Evolutionary conservation across 2,329 filamentous ascomycete genomes (phyloP), one percentile per base, ranked within the genome.

Genomic region (Akanthomyces dipterigenus): DNA sequence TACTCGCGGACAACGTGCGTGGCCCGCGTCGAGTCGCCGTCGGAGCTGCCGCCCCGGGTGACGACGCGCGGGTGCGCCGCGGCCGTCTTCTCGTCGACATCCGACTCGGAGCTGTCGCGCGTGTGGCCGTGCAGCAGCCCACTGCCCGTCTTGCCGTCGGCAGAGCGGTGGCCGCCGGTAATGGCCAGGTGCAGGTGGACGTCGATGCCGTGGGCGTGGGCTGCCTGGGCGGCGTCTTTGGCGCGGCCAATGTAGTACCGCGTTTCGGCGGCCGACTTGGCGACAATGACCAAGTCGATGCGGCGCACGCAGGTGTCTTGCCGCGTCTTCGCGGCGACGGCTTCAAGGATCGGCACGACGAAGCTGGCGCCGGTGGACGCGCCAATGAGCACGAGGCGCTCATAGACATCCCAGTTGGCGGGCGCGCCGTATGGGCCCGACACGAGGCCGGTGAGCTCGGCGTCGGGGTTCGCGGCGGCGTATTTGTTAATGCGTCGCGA

Each of bases 311-410:
- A 87, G 12, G 75, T 77, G 2, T 72, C 72, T 1, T 62, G 65
- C 11, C 71, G 72, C 0, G 73, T 69, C 36, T 76, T 74, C 34
- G 53, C n/a, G 1, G 84, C 75, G 2, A 84, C 73, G 63, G 77
- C 79, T 65, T 87, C 83, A 0, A 87, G 73, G 3, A 87, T 82
- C 0, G 84, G 83, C 6, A 87, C 70, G 1, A 81, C 84, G 60
- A 84, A 87, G 3, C 83, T 86, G 1, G 83, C 81, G n/a, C 84
- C 84, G 0, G 84, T 87, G 0, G 84, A 87, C 0, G 84, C 84
- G 0, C 83, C 84, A 46, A 87, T 81, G 3, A 87, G 74, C 5
- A 87, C 73, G 48, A 87, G 70, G 0, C 82, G 84, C 70, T 87
- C 84, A 68, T 81, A 87, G 0, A 81, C 75, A 53, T 85, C 77